Evolutionary conservation across 192 early-diverging fungal species (phyloP).

Genomic region (Paraglomus brasilianum): DNA sequence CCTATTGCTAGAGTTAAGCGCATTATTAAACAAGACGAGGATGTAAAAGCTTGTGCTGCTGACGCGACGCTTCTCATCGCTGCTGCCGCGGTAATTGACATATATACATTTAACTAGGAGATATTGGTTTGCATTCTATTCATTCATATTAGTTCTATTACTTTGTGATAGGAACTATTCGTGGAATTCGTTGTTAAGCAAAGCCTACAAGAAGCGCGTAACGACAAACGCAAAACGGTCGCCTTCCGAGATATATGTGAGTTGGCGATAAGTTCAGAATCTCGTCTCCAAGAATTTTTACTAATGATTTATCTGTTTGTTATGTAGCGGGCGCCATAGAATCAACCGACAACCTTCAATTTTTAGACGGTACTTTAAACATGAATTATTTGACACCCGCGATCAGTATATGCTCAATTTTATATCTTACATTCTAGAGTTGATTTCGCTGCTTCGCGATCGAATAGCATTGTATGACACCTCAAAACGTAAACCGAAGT

Average conservation of each 20-base stretch:
- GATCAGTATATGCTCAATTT: not conserved
- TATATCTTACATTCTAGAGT: not conserved
- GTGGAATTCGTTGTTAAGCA: constrained; percentile 65
- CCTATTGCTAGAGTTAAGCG: constrained; percentile 67
- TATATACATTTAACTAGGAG: not conserved
- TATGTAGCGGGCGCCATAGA: constrained; percentile 36
- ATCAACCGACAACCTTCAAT: constrained; percentile 39
- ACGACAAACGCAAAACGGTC: constrained; percentile 70
- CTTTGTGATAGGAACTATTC: constrained; percentile 59
- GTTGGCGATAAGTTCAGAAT: not conserved
- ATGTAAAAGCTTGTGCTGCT: constrained; percentile 63
- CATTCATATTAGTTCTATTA: not conserved
- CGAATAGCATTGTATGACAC: not conserved
- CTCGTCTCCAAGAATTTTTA: not conserved
- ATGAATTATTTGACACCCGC: not conserved
- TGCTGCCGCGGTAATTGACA: constrained; percentile 56
- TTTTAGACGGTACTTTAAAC: constrained; percentile 27
- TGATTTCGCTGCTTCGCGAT: not conserved
- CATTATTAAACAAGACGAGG: constrained; percentile 77
- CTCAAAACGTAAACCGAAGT: not conserved
- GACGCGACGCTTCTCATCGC: constrained; percentile 68
- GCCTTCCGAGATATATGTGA: constrained; percentile 73
- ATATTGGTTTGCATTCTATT: not conserved
- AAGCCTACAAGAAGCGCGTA: constrained; percentile 57
- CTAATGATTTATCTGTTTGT: not conserved